Evolutionary conservation across 2,329 filamentous ascomycete species (phyloP).

Genomic region (Pseudopyricularia javanii): DNA sequence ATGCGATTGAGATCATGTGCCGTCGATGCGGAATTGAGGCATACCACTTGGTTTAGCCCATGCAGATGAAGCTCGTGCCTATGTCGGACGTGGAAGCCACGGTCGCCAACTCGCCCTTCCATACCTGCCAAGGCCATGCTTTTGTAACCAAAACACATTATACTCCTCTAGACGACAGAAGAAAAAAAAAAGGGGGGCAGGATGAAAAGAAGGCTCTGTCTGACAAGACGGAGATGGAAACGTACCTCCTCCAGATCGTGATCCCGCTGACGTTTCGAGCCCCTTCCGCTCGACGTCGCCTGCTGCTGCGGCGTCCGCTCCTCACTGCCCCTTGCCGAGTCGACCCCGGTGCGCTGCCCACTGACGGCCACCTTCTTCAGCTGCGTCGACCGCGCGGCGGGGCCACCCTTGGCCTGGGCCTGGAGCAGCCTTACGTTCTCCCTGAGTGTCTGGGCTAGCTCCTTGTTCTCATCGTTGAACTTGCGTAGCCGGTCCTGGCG

Average conservation of each 20-base stretch:
- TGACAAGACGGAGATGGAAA: conserved; percentile 12
- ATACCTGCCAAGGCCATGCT: no score
- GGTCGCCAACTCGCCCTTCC: neutral
- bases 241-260: conserved; percentile 73
- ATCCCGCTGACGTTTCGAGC: conserved; percentile 64
- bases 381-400: conserved; percentile 31
- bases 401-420: conserved; percentile 30
- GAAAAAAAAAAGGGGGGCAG: conserved; percentile 8
- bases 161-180: neutral
- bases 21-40: no score
- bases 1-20: no score
- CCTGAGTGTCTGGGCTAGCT: conserved; percentile 65
- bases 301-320: conserved; percentile 51
- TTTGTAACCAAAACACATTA: no score
- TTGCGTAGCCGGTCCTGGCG: conserved; percentile 86
- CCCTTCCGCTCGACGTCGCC: conserved; percentile 48
- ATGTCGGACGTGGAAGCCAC: neutral
- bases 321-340: conserved; percentile 62
- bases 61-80: neutral
- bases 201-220: conserved; percentile 2
- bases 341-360: neutral
- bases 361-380: neutral
- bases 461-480: conserved; percentile 88
- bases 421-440: conserved; percentile 53
- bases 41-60: neutral